These are phyloP conservation scores for Exophiala xenobiotica DNA, from an alignment of 2,329 filamentous ascomycete genomes.

Conservation along the genomic window DNA sequence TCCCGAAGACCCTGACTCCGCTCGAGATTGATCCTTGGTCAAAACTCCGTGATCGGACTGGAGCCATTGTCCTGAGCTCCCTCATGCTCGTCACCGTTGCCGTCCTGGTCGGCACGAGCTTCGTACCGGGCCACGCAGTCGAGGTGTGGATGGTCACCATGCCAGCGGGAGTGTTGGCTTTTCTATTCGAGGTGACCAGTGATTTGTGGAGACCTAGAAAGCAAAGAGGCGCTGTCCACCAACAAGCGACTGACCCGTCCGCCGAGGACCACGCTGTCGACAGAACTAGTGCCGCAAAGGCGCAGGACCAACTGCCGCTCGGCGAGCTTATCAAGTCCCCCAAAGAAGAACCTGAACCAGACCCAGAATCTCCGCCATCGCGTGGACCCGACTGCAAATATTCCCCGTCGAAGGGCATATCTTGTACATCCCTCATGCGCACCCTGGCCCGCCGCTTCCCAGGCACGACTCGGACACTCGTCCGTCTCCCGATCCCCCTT, in stretches of 20 bases:
- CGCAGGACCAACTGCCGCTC: neutral
- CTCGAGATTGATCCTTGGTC: conserved; percentile 29
- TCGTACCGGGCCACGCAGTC: conserved; percentile 28
- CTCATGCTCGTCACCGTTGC: conserved; percentile 30
- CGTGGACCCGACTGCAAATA: neutral
- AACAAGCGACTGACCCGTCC: conserved; percentile 13
- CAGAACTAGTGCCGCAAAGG: too few relatives aligned
- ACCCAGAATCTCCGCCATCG: neutral
- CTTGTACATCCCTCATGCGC: conserved; percentile 18
- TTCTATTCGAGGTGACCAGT: conserved; percentile 26
- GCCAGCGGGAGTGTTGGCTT: conserved; percentile 28
- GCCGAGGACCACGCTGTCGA: conserved; percentile 16
- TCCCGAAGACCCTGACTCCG: conserved; percentile 28
- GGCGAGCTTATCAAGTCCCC: neutral
- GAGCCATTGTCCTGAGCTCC: conserved; percentile 27
- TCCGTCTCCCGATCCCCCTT: conserved; percentile 27
- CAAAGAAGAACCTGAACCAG: neutral
- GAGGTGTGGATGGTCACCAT: conserved; percentile 32
- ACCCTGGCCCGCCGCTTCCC: conserved; percentile 24
- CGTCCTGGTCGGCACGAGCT: conserved; percentile 32
- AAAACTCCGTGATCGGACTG: conserved; percentile 28
- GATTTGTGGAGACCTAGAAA: conserved; percentile 22
- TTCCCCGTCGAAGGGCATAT: neutral
- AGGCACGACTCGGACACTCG: conserved; percentile 22
- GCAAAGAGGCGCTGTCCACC: conserved; percentile 4